These are phyloP conservation scores for Penicillium rolfsii DNA, from an alignment of 2,329 filamentous ascomycete species.

Conservation along the genomic window DNA sequence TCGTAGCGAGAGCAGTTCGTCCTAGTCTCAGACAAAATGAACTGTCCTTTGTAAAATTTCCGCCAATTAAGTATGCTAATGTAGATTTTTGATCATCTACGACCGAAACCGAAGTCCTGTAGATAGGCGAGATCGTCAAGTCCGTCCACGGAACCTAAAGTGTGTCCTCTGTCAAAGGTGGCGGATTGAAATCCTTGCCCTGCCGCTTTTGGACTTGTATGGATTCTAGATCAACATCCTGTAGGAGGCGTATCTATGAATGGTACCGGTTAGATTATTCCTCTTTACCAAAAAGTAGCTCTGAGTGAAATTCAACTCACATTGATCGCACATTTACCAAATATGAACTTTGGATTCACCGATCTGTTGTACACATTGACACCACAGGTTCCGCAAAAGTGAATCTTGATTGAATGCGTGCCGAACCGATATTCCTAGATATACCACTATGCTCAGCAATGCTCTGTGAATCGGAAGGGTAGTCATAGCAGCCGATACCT, in stretches of 20 bases:
- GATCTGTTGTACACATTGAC: slow-evolving; percentile 6
- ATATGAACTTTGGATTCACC: slow-evolving; percentile 2
- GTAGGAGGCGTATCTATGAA: neutral
- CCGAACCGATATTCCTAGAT: slow-evolving; percentile 2
- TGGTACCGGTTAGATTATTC: neutral
- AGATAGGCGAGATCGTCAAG: too few relatives aligned
- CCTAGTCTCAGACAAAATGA: neutral
- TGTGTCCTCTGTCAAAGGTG: neutral
- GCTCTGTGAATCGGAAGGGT: neutral
- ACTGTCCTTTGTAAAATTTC: neutral
- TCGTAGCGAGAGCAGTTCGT: neutral
- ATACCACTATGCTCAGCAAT: neutral
- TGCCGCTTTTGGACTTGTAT: neutral
- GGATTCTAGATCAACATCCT: neutral
- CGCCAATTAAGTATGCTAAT: neutral
- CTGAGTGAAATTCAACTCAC: neutral
- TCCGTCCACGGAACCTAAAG: neutral
- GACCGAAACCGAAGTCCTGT: too few relatives aligned
- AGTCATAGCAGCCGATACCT: neutral
- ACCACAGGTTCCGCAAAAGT: slow-evolving; percentile 3
- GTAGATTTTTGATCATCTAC: neutral
- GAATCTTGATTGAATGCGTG: neutral
- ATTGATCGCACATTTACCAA: slow-evolving; percentile 1
- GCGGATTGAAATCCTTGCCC: neutral
- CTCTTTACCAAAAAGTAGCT: neutral